Evolutionary conservation across 192 early-diverging fungal species (phyloP), one percentile per base, ranked within the genome.

Genomic region (Dispira parvispora): DNA sequence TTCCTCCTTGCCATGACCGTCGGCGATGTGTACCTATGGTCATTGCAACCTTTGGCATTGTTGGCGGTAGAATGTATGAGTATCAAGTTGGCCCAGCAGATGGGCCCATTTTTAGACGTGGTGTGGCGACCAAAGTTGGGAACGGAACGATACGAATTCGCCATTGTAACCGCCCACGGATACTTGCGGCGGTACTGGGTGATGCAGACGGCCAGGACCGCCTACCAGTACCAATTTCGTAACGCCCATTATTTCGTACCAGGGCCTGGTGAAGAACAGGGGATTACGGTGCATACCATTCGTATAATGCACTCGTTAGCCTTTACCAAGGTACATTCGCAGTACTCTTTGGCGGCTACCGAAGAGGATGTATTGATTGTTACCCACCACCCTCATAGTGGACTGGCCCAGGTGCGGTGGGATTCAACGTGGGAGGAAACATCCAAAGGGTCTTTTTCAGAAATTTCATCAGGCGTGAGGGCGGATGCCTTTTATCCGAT

Each of bases 251-350:
- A 73, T 42, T 73, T 63, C 63, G 75, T 63, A 8, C 70, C 67
- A 8, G 75, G 75, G 0, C 65, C 69, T 1, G 75, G 72, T 61
- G 72, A 77, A 57, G 75, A 63, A n/a, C 46, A 62, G 5, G 75
- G 72, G 5, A 65, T 73, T 9, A 43, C 21, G 13, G 42, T 60
- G 26, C 13, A 60, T 60, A 60, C 64, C 16, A 56, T 67, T 45
- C 65, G 71, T 3, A 43, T 77, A 45, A 65, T 63, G 49, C 71
- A 73, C 61, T 57, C 64, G 50, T 63, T 69, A 38, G 71, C 71
- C 8, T 70, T 50, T 50, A 50, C 18, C 9, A 23, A 20, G 47
- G 18, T 23, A 8, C 18, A 8, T 1, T 16, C 16, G 21, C 8
- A 4, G 47, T 16, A 20, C 16, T 5, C 47, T 16, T 50, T 50